phyloP scores from a whole-genome alignment of 163 green algal species.

The Volvox carteri region DNA sequence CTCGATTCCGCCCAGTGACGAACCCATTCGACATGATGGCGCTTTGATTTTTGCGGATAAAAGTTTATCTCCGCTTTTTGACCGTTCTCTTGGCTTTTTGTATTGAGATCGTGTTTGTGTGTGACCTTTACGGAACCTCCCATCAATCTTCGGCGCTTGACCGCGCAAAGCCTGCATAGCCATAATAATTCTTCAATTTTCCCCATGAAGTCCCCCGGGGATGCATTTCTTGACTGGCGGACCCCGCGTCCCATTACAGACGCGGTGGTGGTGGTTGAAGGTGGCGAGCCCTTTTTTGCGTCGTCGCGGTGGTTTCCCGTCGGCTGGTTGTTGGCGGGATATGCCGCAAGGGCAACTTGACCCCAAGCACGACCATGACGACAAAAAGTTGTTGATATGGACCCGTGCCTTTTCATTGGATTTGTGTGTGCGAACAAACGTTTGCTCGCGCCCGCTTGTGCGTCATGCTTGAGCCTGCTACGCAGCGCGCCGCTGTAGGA shows the following conservation, averaged over 20 bases:
- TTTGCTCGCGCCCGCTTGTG: no score
- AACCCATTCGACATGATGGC: no score
- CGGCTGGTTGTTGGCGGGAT: background rate
- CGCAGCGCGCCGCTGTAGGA: no score
- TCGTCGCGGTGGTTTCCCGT: background rate
- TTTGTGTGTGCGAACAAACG: no score
- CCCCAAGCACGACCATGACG: background rate
- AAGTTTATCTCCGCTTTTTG: background rate
- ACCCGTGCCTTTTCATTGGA: no score
- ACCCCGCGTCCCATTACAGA: constrained; percentile 12
- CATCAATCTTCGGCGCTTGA: background rate
- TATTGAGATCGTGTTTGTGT: background rate
- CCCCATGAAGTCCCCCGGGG: background rate
- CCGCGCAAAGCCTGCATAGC: background rate
- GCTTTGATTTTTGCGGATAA: background rate
- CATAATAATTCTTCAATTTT: background rate
- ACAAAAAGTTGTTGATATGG: background rate
- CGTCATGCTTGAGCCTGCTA: no score
- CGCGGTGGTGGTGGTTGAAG: background rate
- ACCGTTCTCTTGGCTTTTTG: background rate
- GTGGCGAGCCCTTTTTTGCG: constrained; percentile 3
- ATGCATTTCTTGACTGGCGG: background rate
- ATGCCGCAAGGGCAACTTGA: constrained; percentile 6
- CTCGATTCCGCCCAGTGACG: no score
- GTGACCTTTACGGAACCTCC: background rate